These are phyloP conservation scores for Flagelloscypha sp. DNA, from an alignment of 768 basidiomycete genomes.

Conservation along the genomic window DNA sequence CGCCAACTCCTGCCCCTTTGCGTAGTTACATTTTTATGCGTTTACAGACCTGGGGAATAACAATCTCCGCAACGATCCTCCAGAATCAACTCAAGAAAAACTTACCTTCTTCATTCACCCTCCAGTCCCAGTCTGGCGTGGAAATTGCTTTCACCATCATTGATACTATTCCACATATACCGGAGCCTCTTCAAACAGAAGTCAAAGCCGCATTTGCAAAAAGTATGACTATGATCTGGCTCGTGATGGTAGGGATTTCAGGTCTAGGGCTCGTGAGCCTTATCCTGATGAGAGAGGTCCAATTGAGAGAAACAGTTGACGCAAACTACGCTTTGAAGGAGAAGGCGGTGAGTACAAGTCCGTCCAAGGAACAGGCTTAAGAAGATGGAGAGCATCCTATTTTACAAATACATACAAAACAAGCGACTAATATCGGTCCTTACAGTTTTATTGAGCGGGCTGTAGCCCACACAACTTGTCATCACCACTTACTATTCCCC, in stretches of 20 bases:
- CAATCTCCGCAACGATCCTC: slow-evolving; percentile 21
- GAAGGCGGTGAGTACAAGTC: too few species aligned
- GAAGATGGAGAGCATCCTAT: too few species aligned
- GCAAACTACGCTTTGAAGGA: slow-evolving; percentile 12
- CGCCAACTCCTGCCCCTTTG: background rate
- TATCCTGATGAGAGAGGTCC: slow-evolving; percentile 10
- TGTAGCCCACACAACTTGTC: too few species aligned
- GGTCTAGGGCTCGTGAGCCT: slow-evolving; percentile 11
- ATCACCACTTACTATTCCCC: too few species aligned
- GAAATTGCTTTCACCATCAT: slow-evolving; percentile 15
- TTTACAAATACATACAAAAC: too few species aligned
- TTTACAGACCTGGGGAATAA: slow-evolving; percentile 22
- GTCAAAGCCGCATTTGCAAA: slow-evolving; percentile 16
- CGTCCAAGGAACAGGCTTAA: too few species aligned
- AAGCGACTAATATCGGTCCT: too few species aligned
- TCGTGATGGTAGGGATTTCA: slow-evolving; percentile 12
- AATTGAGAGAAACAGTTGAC: slow-evolving; percentile 12
- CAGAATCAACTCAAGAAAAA: slow-evolving; percentile 20
- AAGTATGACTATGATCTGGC: slow-evolving; percentile 16
- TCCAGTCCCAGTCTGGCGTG: slow-evolving; percentile 11
- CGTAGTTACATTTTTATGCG: slow-evolving; percentile 4
- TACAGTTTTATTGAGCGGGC: too few species aligned
- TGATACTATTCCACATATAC: slow-evolving; percentile 11
- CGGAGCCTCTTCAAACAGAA: slow-evolving; percentile 13
- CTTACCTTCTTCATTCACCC: slow-evolving; percentile 18